Evolutionary conservation across 768 basidiomycete genomes (phyloP).

Genomic region (Boletus fagicola): DNA sequence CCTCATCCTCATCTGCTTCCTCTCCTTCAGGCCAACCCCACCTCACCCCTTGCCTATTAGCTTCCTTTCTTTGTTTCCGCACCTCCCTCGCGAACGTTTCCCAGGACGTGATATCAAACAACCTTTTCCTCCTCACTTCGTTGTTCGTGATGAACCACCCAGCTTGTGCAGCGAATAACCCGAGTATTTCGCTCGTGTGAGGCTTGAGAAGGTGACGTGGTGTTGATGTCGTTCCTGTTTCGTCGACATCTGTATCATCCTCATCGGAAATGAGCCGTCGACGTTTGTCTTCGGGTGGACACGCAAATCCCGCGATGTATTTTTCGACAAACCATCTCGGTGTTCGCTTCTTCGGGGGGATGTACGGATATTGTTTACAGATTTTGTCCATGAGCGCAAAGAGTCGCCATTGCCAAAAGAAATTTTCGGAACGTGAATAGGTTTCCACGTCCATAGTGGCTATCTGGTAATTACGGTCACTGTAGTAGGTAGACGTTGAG

Average conservation of each 20-base stretch:
- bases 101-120: slow-evolving; percentile 50
- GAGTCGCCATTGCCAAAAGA: slow-evolving; percentile 51
- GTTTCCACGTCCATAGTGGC: slow-evolving; percentile 45
- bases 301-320: slow-evolving; percentile 37
- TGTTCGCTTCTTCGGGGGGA: slow-evolving; percentile 38
- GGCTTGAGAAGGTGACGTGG: slow-evolving; percentile 47
- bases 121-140: slow-evolving; percentile 23
- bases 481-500: slow-evolving; percentile 21
- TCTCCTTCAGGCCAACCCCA: slow-evolving; percentile 27
- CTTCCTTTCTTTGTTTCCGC: slow-evolving; percentile 32
- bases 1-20: slow-evolving; percentile 1
- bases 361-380: slow-evolving; percentile 33
- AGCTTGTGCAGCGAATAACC: slow-evolving; percentile 52
- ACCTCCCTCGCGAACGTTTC: slow-evolving; percentile 40
- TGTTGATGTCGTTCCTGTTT: slow-evolving; percentile 27
- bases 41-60: slow-evolving; percentile 23
- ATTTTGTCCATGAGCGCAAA: slow-evolving; percentile 47
- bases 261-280: slow-evolving; percentile 39
- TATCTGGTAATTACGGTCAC: slow-evolving; percentile 45
- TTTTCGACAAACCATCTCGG: slow-evolving; percentile 49
- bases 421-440: slow-evolving; percentile 44
- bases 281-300: slow-evolving; percentile 25
- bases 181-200: slow-evolving; percentile 49
- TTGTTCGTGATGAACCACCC: slow-evolving; percentile 60
- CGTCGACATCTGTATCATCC: slow-evolving; percentile 31